Base-by-base conservation (phyloP, 2,329 filamentous ascomycete genomes). In the Curvularia sp. region DNA sequence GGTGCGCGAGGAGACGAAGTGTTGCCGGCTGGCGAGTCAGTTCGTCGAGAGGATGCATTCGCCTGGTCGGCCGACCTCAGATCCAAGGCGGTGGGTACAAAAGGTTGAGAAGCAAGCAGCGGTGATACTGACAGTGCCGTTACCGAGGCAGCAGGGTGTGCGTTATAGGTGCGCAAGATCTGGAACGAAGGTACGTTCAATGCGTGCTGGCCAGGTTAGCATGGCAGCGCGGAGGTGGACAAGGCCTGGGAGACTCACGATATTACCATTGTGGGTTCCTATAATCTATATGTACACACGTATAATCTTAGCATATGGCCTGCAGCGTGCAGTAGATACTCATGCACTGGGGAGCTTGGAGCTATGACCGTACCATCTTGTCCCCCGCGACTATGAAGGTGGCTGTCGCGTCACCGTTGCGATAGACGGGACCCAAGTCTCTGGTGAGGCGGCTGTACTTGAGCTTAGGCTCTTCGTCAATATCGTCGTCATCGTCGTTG, bases 221-320 rank as follows among this genome's bases (percentile, higher is more conserved):
- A 56, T 49, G 32, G 42, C 28, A 5, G 28, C 18, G 41, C 46
- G 23, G 13, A 30, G 48, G 13, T 4, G 21, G 7, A 10, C 3
- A 3, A 59, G 52, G 34, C 42, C 13, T 9, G 21, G 25, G 27
- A 23, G n/a, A 80, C 89, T 82, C 83, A 96, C 92, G 71, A 98
- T 94, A 72, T 95, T 97, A 70, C 95, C 95, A 79, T 96, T 97
- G 77, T 99, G 94, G 30, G 95, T 97, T 65, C 94, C 95, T 68
- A 96, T 83, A 62, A 97, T 89, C 91, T 94, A 78, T 47, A 97
- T 89, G 91, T 94, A 78, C 48, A 64, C 34, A 36, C 15, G 15
- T 58, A 64, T 46, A 61, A 52, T 49, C 62, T 77, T 62, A 71
- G 59, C 59, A 65, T 68, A 78, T 67, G 80, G 65, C 91, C 92